These are phyloP conservation scores for Cerrena zonata DNA, from an alignment of 1,284 basidiomycete genomes.

Conservation along the genomic window DNA sequence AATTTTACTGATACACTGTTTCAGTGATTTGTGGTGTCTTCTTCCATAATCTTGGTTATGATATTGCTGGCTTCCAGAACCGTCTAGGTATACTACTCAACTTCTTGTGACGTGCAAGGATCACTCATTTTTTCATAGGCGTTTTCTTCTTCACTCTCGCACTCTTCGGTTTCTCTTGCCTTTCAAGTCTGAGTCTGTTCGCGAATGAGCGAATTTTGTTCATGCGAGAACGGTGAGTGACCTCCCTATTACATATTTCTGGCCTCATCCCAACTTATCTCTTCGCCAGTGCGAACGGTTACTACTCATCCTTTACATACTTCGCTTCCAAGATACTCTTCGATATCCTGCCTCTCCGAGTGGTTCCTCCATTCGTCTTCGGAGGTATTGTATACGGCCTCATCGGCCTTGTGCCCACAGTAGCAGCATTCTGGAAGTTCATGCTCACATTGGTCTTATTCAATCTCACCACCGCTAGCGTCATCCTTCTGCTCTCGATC, in stretches of 20 bases:
- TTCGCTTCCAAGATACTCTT: constrained; percentile 94
- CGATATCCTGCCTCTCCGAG: constrained; percentile 88
- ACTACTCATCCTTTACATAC: constrained; percentile 93
- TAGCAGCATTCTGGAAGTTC: constrained; percentile 94
- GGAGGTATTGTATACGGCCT: constrained; percentile 91
- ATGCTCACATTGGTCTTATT: constrained; percentile 90
- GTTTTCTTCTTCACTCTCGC: constrained; percentile 95
- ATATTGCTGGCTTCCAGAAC: constrained; percentile 93
- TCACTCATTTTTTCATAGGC: too few relatives aligned
- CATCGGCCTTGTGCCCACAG: constrained; percentile 87
- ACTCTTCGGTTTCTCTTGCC: constrained; percentile 91
- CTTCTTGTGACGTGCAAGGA: too few relatives aligned
- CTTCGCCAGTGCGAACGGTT: constrained; percentile 78
- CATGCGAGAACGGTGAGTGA: constrained; percentile 82
- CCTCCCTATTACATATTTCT: constrained; percentile 1
- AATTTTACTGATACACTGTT: constrained; percentile 5
- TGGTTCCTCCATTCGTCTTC: constrained; percentile 90
- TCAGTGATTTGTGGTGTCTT: constrained; percentile 78
- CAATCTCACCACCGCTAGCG: constrained; percentile 89
- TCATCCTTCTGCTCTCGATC: constrained; percentile 86
- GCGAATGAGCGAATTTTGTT: constrained; percentile 92
- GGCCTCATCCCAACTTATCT: constrained; percentile 4
- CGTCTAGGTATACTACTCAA: too few relatives aligned
- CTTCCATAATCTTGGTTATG: constrained; percentile 77
- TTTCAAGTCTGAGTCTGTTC: constrained; percentile 88